Evolutionary conservation across 2,329 filamentous ascomycete genomes (phyloP).

Genomic region (Verruconis gallopava): DNA sequence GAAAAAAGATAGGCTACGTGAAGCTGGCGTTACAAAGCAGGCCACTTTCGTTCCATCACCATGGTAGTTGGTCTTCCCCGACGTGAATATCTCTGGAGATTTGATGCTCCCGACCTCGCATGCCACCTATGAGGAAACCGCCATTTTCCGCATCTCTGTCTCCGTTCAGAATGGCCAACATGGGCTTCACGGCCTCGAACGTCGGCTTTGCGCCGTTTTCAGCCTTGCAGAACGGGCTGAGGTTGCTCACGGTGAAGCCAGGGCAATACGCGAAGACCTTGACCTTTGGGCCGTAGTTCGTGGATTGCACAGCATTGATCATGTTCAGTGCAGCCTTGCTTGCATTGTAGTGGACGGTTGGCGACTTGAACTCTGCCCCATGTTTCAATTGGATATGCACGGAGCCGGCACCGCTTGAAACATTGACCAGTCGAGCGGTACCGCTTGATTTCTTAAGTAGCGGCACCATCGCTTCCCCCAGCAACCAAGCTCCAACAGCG

Average conservation of each 20-base stretch:
- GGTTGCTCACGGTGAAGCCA: not conserved
- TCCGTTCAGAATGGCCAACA: not conserved
- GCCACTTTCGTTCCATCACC: too few species aligned
- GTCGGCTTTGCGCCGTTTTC: not conserved
- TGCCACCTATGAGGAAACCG: too few species aligned
- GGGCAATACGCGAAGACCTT: not conserved
- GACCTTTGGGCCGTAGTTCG: not conserved
- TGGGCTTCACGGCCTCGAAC: not conserved
- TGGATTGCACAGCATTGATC: not conserved
- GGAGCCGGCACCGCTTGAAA: not conserved
- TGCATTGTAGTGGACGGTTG: not conserved
- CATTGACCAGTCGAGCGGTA: not conserved
- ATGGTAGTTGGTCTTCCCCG: too few species aligned
- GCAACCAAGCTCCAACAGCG: too few species aligned
- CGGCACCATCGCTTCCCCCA: not conserved
- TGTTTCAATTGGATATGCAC: not conserved
- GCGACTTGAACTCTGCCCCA: not conserved
- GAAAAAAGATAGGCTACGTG: too few species aligned
- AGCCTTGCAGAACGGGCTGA: not conserved
- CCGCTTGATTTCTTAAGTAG: not conserved
- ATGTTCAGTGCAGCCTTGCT: not conserved
- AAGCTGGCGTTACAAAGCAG: too few species aligned
- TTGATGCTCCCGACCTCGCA: too few species aligned
- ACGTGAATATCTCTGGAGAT: too few species aligned
- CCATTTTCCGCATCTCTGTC: too few species aligned